Conservation (phyloP, 768 basidiomycete species). For the Mycena olivaceomarginata region DNA sequence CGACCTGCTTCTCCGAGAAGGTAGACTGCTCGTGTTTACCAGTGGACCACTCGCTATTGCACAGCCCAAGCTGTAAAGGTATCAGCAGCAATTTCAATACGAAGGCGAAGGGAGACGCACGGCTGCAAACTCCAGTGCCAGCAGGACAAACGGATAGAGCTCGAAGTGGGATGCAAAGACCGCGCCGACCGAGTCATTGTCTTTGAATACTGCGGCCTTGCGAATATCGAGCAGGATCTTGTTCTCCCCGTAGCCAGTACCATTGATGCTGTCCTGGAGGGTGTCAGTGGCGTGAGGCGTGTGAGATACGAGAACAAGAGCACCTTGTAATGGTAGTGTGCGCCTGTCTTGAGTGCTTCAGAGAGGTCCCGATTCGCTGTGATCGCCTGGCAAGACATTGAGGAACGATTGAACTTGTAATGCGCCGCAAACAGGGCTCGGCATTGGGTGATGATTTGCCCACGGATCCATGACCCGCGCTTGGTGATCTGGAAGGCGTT, state of each 20-base stretch:
- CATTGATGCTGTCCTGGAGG: neutral
- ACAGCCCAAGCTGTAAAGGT: neutral
- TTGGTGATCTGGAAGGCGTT: conserved; percentile 1
- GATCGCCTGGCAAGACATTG: neutral
- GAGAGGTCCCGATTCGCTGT: neutral
- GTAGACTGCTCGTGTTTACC: neutral
- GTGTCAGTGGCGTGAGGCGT: neutral
- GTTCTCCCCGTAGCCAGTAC: conserved; percentile 11
- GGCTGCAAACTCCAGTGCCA: conserved; percentile 2
- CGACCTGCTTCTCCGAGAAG: conserved; percentile 13
- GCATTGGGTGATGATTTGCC: neutral
- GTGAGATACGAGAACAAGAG: neutral
- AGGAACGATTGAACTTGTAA: neutral
- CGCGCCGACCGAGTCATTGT: neutral
- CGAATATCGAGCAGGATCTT: neutral
- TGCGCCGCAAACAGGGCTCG: neutral
- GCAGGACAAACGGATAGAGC: neutral
- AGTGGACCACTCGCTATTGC: neutral
- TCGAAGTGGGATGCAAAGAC: conserved; percentile 13
- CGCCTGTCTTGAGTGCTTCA: no score
- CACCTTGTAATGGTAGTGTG: conserved; percentile 2
- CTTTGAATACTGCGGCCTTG: neutral
- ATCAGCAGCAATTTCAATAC: neutral
- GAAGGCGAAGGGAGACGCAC: neutral
- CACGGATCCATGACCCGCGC: conserved; percentile 8